Conservation (phyloP, 176 grass and related monocot genomes). For the Canna indica region DNA sequence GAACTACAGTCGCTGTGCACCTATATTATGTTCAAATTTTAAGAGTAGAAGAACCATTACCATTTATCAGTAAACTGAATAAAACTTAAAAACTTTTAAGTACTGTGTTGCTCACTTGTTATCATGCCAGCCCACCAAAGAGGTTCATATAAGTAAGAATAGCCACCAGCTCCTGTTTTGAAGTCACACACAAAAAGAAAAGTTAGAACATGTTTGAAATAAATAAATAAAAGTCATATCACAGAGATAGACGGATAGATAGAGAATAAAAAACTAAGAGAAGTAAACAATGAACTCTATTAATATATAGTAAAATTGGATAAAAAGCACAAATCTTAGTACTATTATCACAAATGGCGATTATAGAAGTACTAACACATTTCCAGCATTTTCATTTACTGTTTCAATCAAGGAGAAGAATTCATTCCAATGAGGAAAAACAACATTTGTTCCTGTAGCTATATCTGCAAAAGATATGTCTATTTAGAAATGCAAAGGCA, state of each 20-base stretch:
- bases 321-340: too few species aligned
- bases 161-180: constrained; percentile 72
- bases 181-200: constrained; percentile 5
- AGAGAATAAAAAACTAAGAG: not conserved
- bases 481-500: too few species aligned
- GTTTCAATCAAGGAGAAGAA: not conserved
- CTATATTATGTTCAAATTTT: too few species aligned
- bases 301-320: not conserved
- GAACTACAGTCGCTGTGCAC: too few species aligned
- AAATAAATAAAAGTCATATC: too few species aligned
- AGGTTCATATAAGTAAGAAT: constrained; percentile 94
- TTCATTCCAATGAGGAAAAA: not conserved
- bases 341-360: not conserved
- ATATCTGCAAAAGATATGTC: too few species aligned
- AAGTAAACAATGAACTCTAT: not conserved
- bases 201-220: not conserved
- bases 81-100: not conserved
- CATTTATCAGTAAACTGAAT: too few species aligned
- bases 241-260: not conserved
- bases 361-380: not conserved
- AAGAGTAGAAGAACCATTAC: too few species aligned
- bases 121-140: constrained; percentile 98
- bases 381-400: not conserved
- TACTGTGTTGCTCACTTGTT: constrained; percentile 57
- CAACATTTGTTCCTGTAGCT: too few species aligned